phyloP scores from a whole-genome alignment of 345 rosid genomes.

The Rhizophora apiculata region DNA sequence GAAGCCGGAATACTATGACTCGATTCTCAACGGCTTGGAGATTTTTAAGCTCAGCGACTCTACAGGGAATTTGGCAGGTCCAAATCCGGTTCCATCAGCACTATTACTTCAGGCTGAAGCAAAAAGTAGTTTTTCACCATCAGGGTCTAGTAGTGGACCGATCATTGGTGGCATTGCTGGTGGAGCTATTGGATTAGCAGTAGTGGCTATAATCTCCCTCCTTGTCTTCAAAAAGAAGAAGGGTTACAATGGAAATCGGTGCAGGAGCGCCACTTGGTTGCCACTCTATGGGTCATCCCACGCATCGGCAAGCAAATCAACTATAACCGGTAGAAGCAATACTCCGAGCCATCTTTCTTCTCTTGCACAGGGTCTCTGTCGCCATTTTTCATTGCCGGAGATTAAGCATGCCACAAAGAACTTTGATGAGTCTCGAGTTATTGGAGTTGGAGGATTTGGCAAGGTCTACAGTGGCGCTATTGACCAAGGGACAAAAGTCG shows the following conservation, averaged over 20 bases:
- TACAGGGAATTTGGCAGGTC: conserved; percentile 21
- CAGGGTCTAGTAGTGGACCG: conserved; percentile 5
- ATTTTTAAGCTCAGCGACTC: conserved; percentile 22
- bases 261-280: conserved; percentile 27
- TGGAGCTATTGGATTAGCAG: conserved; percentile 16
- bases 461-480: conserved; percentile 30
- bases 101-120: conserved; percentile 13
- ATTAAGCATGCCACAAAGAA: conserved; percentile 27
- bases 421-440: conserved; percentile 21
- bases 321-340: conserved; percentile 32
- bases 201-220: conserved; percentile 11
- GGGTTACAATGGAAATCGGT: not conserved
- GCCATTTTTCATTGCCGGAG: conserved; percentile 28
- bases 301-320: conserved; percentile 31
- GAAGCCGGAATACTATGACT: conserved; percentile 24
- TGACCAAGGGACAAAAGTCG: conserved; percentile 29
- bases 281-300: conserved; percentile 38
- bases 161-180: conserved; percentile 20
- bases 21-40: conserved; percentile 27
- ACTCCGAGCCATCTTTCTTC: conserved; percentile 20
- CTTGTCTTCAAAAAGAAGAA: conserved; percentile 18
- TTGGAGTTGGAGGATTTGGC: conserved; percentile 38
- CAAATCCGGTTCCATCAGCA: conserved; percentile 23
- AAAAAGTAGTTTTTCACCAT: conserved; percentile 10
- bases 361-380: conserved; percentile 29